Evolutionary conservation across 768 basidiomycete species (phyloP), one percentile per base, ranked within the genome.

Genomic region (Lactarius trivialis): DNA sequence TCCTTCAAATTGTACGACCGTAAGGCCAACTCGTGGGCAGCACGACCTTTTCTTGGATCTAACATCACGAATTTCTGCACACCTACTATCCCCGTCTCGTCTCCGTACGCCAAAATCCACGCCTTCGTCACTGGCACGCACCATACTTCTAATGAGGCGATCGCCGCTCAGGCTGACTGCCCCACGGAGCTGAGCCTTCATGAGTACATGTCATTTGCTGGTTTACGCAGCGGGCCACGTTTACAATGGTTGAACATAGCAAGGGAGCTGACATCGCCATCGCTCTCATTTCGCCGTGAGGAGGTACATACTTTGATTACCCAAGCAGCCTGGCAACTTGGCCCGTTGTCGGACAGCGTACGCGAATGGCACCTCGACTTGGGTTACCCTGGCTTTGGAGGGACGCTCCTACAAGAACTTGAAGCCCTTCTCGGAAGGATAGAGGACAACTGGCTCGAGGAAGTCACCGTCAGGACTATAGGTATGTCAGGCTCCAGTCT

Each of bases 171-270:
- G 65, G 65, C 63, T 0, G 68, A 71, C 12, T 82, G 80, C 58
- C 77, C 76, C 7, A 43, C 48, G 21, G 70, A 76, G 4, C 69
- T 83, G 28, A 74, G 65, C 12, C 62, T 80, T 1, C 79, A 83
- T 32, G 82, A 83, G 60, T 78, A 73, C 32, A 71, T 77, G 12
- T 72, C 78, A 0, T 83, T 82, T 54, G 76, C 75, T 19, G 70
- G 73, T 53, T 64, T 83, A 28, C 78, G 83, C 8, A 74, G 76
- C 41, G 82, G 82, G 0, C 60, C 71, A 1, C 68, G 58, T 2
- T 61, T 83, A 0, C 81, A 83, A 56, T 82, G 81, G 81, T 70
- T 76, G 49, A 83, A 82, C 60, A 76, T 83, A 41, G 61, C 75
- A 12, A 74, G 76, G 19, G 80, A 80, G 61, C 63, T 83, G 19